Percentiles rank a stretch among this genome's conserved stretches.
Evolutionary conservation across 352 stramenopile species (phyloP).

Genomic region (Globisporangium apiculatum): DNA sequence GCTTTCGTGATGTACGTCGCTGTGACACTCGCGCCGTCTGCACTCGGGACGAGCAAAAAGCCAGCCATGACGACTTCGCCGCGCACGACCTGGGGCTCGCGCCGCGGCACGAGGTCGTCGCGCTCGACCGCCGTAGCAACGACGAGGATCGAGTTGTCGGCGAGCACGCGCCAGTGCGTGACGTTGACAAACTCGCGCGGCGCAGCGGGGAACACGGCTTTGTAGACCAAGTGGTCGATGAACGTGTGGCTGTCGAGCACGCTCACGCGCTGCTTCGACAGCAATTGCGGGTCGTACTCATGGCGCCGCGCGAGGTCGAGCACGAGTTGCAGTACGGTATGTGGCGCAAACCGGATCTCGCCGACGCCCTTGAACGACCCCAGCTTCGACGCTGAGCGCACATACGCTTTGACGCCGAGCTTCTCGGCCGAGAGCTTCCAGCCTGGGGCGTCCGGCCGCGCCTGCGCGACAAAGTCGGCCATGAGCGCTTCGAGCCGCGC

Average conservation of each 20-base stretch:
- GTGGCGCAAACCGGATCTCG: slow-evolving; percentile 44
- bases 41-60: slow-evolving; percentile 55
- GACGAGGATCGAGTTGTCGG: slow-evolving; percentile 45
- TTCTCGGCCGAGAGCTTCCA: slow-evolving; percentile 62
- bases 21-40: slow-evolving; percentile 43
- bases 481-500: slow-evolving; percentile 46
- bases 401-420: slow-evolving; percentile 49
- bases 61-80: slow-evolving; percentile 46
- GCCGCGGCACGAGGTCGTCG: slow-evolving; percentile 28
- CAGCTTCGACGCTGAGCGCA: slow-evolving; percentile 30
- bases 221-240: slow-evolving; percentile 66
- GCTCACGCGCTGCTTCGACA: slow-evolving; percentile 35
- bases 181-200: slow-evolving; percentile 57
- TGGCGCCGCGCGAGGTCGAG: slow-evolving; percentile 41
- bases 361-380: slow-evolving; percentile 51
- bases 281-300: slow-evolving; percentile 49
- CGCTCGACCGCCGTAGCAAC: slow-evolving; percentile 37
- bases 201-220: slow-evolving; percentile 50
- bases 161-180: slow-evolving; percentile 67
- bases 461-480: slow-evolving; percentile 50
- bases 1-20: slow-evolving; percentile 65
- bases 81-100: slow-evolving; percentile 44
- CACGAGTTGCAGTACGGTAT: slow-evolving; percentile 47
- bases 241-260: slow-evolving; percentile 70
- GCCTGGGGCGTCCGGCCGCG: slow-evolving; percentile 34